Base-by-base conservation (phyloP, 2,329 filamentous ascomycete genomes). In the Calonectria pseudoreteaudii region DNA sequence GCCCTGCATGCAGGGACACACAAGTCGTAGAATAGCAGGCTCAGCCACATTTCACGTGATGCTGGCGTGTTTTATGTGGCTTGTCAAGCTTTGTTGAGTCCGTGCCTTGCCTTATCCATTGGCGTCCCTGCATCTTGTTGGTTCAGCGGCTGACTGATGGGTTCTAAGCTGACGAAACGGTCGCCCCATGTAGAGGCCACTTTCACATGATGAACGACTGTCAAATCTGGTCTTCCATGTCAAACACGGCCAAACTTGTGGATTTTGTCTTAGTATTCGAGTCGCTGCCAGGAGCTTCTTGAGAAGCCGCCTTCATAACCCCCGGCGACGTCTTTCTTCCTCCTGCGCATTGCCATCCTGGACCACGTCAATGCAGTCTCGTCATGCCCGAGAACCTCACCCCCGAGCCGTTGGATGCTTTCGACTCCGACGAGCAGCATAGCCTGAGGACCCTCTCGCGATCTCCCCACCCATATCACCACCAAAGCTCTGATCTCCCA, bases 401-500 rank as follows among this genome's bases (percentile, higher is more conserved):
- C 75, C 83, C 84, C 71, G 82, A 83, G 77, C 78, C 82, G 76
- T 75, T 82, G 65, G 76, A 78, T 75, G 75, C 80, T 78, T 79
- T 82, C 77, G 82, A 84, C 30, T 77, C 79, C 70, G 82, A 84
- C 44, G 84, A 86, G 71, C 81, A 84, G 62, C 83, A 85, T 64
- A 79, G 75, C 66, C 79, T 91, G 79, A 87, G 89, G 80, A 83
- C 86, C 60, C 86, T 90, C 74, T 90, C 88, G 68, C 90, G 93
- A 78, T 92, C 92, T 53, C 92, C 93, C 60, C 91, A 94, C 82
- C 93, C 93, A 1, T 94, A 94, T 79, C 90, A 91, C 80, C 91
- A 89, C 79, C 90, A 90, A 72, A 88, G 86, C 73, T 86, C 84
- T 76, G 90, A 92, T 79, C 85, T 92, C 16, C 87, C 88, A 28